Evolutionary conservation across 495 filamentous ascomycete species (phyloP).

Genomic region (Hypoxylon cercidicola): DNA sequence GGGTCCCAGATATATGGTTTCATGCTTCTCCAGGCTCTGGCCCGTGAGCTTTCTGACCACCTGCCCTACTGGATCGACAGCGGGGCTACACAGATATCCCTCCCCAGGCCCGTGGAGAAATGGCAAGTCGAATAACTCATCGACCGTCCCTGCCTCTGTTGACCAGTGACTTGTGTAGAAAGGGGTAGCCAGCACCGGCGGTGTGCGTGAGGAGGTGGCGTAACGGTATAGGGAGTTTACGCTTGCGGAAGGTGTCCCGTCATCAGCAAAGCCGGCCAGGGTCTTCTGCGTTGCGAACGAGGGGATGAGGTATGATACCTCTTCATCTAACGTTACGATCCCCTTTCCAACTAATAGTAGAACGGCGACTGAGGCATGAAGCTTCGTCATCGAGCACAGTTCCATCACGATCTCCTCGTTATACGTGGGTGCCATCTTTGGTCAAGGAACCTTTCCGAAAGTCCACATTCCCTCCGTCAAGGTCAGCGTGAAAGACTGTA

Average conservation of each 20-base stretch:
- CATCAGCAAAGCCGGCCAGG: conserved; percentile 43
- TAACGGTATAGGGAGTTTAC: conserved; percentile 45
- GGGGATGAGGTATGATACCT: conserved; percentile 42
- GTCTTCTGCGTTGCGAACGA: conserved; percentile 44
- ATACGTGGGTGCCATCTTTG: conserved; percentile 9
- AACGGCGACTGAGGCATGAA: conserved; percentile 48
- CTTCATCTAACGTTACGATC: conserved; percentile 45
- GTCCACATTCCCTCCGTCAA: conserved; percentile 37
- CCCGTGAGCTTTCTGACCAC: conserved; percentile 43
- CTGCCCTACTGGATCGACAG: conserved; percentile 64
- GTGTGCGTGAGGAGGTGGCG: conserved; percentile 45
- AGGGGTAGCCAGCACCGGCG: conserved; percentile 38
- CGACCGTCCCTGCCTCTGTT: conserved; percentile 26
- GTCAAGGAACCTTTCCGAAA: conserved; percentile 31
- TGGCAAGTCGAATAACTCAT: conserved; percentile 51
- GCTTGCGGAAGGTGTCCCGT: conserved; percentile 38
- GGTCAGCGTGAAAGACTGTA: not conserved
- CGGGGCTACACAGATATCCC: conserved; percentile 59
- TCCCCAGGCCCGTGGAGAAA: conserved; percentile 61
- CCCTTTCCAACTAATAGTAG: conserved; percentile 48
- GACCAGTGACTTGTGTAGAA: conserved; percentile 12
- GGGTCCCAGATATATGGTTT: conserved; percentile 37
- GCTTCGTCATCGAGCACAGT: conserved; percentile 48
- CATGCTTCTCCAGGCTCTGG: conserved; percentile 44
- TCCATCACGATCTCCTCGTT: conserved; percentile 20